Evolutionary conservation across 345 rosid species (phyloP), one percentile per base, ranked within the genome.

Genomic region (Eucalyptus virginea): DNA sequence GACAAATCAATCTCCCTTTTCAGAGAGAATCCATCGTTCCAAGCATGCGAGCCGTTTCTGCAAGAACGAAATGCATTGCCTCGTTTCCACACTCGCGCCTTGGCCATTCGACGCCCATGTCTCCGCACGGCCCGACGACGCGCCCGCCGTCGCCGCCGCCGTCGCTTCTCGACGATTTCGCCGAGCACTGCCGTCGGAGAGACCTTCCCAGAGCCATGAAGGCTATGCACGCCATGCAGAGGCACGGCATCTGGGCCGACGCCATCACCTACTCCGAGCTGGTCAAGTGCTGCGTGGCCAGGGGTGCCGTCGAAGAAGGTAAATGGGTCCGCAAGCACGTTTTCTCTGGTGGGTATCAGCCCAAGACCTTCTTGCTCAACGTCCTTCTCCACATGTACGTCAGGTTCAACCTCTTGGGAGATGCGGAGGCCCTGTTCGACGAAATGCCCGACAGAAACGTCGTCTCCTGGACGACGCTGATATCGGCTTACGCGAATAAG

Each of bases 391-490:
- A 86, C 47, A 91, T 96, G 95, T 94, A 91, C n/a, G 98, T 93
- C 0, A 96, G 95, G 42, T 93, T 95, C 88, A 67, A 90, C 87
- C 89, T 95, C 67, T 88, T 94, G 88, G 89, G 86, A 19, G 92
- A 91, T 1, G 96, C 95, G 12, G 91, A 90, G 91, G 52, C 49
- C 16, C 24, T 93, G 92, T 91, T 93, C 60, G 94, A 93, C 42
- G 23, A 90, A 92, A 93, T 91, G 94, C 93, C 90, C 34, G 87
- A 88, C 1, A 81, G 90, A 89, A 91, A 93, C 81, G 92, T 92
- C 9, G 91, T 93, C 87, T 93, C 98, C 54, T 96, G 98, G 98
- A 96, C 98, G n/a, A 95, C 97, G 2, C 88, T 96, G 90, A 95
- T 96, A 48, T 92, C 97, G 49, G 97, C 95, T 88, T 95, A 91